Conservation (phyloP, 2,329 filamentous ascomycete species). For the Eutypa lata region DNA sequence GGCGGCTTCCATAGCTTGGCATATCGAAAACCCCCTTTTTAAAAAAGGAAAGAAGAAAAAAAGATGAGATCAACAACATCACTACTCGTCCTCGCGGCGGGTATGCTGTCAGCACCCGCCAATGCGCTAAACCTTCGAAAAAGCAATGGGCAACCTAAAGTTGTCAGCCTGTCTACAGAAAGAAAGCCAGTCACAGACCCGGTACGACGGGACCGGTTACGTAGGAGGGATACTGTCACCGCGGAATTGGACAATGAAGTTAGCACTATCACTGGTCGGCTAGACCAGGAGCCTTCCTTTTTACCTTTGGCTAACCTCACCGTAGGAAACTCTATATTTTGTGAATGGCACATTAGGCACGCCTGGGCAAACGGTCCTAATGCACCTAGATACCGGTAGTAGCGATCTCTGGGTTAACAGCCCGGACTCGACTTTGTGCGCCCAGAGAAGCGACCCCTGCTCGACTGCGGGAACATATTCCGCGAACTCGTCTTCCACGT, state of each 20-base stretch:
- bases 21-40: neutral
- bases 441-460: constrained; percentile 48
- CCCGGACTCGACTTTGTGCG: constrained; percentile 58
- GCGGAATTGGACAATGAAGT: constrained; percentile 56
- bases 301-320: constrained; percentile 15
- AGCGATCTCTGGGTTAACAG: constrained; percentile 72
- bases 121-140: constrained; percentile 24
- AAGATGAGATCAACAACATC: constrained; percentile 23
- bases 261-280: constrained; percentile 16
- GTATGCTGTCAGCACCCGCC: constrained; percentile 20
- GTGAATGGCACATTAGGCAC: constrained; percentile 62
- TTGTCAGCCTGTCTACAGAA: constrained; percentile 45
- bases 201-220: constrained; percentile 40
- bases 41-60: too few species aligned
- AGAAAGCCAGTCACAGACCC: constrained; percentile 39
- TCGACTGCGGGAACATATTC: constrained; percentile 62
- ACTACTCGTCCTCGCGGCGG: constrained; percentile 23
- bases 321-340: constrained; percentile 60
- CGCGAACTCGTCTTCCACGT: constrained; percentile 72
- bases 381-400: constrained; percentile 67
- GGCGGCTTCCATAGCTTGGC: neutral
- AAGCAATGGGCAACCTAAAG: constrained; percentile 31
- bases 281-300: neutral
- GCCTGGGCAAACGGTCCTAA: constrained; percentile 52
- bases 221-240: constrained; percentile 41